phyloP scores from a whole-genome alignment of 2,329 filamentous ascomycete species.

The Ophiostoma piceae region DNA sequence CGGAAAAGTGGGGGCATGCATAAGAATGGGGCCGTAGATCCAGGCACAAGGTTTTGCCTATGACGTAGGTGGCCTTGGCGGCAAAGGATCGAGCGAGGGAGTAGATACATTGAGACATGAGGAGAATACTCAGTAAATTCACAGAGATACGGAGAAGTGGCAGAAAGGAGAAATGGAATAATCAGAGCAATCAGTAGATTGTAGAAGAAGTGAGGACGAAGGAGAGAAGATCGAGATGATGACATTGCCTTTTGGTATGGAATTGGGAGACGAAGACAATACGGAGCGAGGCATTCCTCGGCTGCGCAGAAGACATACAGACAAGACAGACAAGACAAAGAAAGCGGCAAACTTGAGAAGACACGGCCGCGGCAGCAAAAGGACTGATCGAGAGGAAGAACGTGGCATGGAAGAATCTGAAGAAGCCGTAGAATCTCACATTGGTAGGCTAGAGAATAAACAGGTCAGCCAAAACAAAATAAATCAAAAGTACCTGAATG shows the following conservation, averaged over 20 bases:
- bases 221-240: slow-evolving; percentile 2
- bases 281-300: background rate
- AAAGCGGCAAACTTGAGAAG: background rate
- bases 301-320: too few relatives aligned
- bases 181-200: background rate
- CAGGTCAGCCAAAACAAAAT: background rate
- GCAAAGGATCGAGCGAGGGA: background rate
- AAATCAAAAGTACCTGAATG: background rate
- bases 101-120: background rate
- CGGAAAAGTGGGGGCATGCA: background rate
- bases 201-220: background rate
- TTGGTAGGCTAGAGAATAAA: background rate
- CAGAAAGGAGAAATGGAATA: background rate
- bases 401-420: background rate
- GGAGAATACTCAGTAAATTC: background rate
- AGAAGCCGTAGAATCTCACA: background rate
- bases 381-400: background rate
- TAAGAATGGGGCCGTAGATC: background rate
- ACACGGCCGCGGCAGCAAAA: background rate
- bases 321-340: background rate
- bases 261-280: background rate
- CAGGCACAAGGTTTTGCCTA: slow-evolving; percentile 13
- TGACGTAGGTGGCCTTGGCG: slow-evolving; percentile 7
- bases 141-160: background rate
- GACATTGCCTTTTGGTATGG: background rate